phyloP scores from a whole-genome alignment of 2,329 filamentous ascomycete genomes.

The Aspergillus puulaauensis region DNA sequence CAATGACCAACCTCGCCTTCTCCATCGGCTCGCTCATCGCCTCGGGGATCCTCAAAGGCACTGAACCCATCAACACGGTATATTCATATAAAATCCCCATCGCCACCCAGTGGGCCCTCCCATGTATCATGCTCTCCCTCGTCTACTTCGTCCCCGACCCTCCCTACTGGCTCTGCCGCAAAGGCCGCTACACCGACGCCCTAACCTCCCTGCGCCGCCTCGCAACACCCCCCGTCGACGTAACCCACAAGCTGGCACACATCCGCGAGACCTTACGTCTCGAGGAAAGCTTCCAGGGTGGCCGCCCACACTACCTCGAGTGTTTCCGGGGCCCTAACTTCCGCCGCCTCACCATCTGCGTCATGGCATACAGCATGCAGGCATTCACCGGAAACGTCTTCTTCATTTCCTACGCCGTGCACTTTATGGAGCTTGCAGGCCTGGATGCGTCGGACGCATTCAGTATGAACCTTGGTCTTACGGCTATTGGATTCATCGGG shows the following conservation, averaged over 20 bases:
- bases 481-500: slow-evolving; percentile 44
- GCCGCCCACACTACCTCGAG: slow-evolving; percentile 20
- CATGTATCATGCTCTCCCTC: slow-evolving; percentile 21
- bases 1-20: slow-evolving; percentile 31
- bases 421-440: slow-evolving; percentile 38
- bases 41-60: slow-evolving; percentile 29
- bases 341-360: slow-evolving; percentile 28
- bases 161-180: slow-evolving; percentile 27
- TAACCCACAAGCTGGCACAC: slow-evolving; percentile 23
- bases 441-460: slow-evolving; percentile 25
- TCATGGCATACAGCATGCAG: slow-evolving; percentile 33
- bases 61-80: slow-evolving; percentile 12
- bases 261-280: slow-evolving; percentile 29
- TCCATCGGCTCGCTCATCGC: slow-evolving; percentile 34
- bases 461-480: slow-evolving; percentile 41
- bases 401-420: slow-evolving; percentile 32
- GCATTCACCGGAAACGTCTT: slow-evolving; percentile 29
- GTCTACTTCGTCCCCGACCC: slow-evolving; percentile 25
- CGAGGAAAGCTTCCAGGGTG: slow-evolving; percentile 18
- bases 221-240: slow-evolving; percentile 20
- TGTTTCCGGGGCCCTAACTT: slow-evolving; percentile 29
- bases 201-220: slow-evolving; percentile 18
- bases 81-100: slow-evolving; percentile 28
- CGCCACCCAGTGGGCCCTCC: slow-evolving; percentile 26
- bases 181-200: slow-evolving; percentile 22